Evolutionary conservation across 139 green algal genomes (phyloP).

Genomic region (Spirogloea muscicola): DNA sequence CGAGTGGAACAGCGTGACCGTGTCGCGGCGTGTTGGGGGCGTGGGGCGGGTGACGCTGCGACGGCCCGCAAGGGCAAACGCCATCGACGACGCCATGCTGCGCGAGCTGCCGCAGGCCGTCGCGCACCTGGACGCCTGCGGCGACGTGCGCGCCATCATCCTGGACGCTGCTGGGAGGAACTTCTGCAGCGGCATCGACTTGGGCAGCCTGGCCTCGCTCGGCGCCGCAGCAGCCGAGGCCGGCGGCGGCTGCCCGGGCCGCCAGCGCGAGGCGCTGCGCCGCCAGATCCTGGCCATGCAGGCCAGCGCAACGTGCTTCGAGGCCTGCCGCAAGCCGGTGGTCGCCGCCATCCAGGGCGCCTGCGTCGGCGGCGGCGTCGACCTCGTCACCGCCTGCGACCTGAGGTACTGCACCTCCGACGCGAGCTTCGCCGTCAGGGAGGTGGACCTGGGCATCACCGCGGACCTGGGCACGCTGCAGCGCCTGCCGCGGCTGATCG

Average conservation of each 20-base stretch:
- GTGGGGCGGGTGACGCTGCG: slow-evolving; percentile 9
- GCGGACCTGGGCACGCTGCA: slow-evolving; percentile 89
- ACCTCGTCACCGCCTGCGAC: slow-evolving; percentile 80
- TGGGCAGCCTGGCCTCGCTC: slow-evolving; percentile 37
- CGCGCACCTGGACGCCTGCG: background rate
- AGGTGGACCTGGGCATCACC: slow-evolving; percentile 83
- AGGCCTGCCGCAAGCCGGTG: slow-evolving; percentile 62
- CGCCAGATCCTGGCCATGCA: slow-evolving; percentile 47
- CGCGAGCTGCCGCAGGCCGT: slow-evolving; percentile 22
- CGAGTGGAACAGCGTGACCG: too few species aligned
- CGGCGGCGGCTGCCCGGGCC: background rate
- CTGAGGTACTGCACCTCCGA: slow-evolving; percentile 66
- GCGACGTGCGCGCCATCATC: slow-evolving; percentile 48
- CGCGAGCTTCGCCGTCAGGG: slow-evolving; percentile 84
- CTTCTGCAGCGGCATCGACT: slow-evolving; percentile 73
- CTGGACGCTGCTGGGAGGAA: slow-evolving; percentile 58
- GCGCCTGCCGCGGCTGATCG: slow-evolving; percentile 76
- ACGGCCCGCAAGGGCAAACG: slow-evolving; percentile 11
- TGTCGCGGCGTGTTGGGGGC: too few species aligned
- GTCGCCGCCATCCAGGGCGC: slow-evolving; percentile 60
- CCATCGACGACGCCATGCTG: slow-evolving; percentile 17
- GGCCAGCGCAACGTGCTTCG: slow-evolving; percentile 58
- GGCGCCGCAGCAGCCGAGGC: background rate
- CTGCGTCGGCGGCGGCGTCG: slow-evolving; percentile 81
- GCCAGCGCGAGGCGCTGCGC: slow-evolving; percentile 4